Conservation (phyloP, 257 asterid genomes). For the Solanum chiquidenum region DNA sequence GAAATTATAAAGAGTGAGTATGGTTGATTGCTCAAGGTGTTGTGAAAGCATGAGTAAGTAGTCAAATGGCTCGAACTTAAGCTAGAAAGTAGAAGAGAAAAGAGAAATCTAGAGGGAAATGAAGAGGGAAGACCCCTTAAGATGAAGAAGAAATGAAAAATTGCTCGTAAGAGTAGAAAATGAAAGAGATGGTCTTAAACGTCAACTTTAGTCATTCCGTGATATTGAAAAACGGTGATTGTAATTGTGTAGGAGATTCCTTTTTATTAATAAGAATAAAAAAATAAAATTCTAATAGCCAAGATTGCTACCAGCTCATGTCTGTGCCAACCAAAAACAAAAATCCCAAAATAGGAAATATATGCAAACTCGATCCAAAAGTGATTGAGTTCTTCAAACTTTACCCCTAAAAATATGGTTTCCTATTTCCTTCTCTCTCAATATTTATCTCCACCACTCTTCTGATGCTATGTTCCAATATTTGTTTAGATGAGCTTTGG, state of each 20-base stretch:
- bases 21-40: not conserved
- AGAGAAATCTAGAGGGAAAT: not conserved
- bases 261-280: not conserved
- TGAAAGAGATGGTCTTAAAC: not conserved
- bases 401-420: not conserved
- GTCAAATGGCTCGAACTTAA: not conserved
- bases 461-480: not conserved
- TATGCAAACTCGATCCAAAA: not conserved
- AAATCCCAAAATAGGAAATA: not conserved
- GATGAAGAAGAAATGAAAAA: not conserved
- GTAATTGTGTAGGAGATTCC: not conserved
- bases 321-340: not conserved
- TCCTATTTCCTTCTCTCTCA: not conserved
- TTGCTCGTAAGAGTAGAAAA: not conserved
- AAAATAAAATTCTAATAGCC: not conserved
- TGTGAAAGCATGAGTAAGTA: too few species aligned
- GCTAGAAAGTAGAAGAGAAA: not conserved
- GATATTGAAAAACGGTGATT: not conserved
- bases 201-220: not conserved
- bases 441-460: not conserved
- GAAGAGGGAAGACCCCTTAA: not conserved
- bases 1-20: not conserved
- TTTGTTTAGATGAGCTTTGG: not conserved
- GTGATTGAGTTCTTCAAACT: not conserved
- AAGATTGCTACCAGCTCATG: not conserved